Base-by-base conservation (phyloP, 345 rosid genomes). In the Nasturtium officinale region DNA sequence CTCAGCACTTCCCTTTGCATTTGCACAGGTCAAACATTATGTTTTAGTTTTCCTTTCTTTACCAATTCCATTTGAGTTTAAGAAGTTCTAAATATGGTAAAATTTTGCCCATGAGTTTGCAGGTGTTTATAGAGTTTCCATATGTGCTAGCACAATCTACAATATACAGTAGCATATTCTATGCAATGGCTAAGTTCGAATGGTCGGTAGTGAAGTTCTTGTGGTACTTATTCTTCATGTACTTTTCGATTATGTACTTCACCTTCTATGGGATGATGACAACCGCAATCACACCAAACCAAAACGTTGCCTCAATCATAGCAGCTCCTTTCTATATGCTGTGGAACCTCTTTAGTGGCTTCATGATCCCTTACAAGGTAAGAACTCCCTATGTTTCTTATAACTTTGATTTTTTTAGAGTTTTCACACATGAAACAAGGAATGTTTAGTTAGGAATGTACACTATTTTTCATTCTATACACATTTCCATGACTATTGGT, bases 261-360 rank as follows among this genome's bases (percentile, higher is more conserved):
- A 91, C 98, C 61, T 88, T 86, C 51, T 95, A 95, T 57, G 99
- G 99, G 51, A 95, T 95, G 98, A 91, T 95, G 99, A 95, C 92
- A 0, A 91, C 99, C 5, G 96, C 99, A 2, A 61, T 95, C 80
- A 95, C 99, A 7, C 99, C 99, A 38, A 95, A 95, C 76, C 98
- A 95, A 79, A 87, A 91, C 6, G 96, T 95, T 47, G 99, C 97
- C 37, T 69, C 98, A 9, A 90, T 95, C 48, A 80, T 95, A 16
- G 86, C 99, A 48, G 99, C 97, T 1, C 99, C 99, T 1, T 90
- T 85, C 77, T 91, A 95, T 70, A 95, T 91, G 99, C 90, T 91
- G n/a, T 95, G 99, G 99, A 91, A 95, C 84, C 94, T 95, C 80
- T 95, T 95, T 83, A 87, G 98, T 2, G 96, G 99, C 77, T 95